Percentiles rank a stretch among this genome's conserved stretches.
phyloP scores from a whole-genome alignment of 768 basidiomycete species.

The Mrakia gelida region DNA sequence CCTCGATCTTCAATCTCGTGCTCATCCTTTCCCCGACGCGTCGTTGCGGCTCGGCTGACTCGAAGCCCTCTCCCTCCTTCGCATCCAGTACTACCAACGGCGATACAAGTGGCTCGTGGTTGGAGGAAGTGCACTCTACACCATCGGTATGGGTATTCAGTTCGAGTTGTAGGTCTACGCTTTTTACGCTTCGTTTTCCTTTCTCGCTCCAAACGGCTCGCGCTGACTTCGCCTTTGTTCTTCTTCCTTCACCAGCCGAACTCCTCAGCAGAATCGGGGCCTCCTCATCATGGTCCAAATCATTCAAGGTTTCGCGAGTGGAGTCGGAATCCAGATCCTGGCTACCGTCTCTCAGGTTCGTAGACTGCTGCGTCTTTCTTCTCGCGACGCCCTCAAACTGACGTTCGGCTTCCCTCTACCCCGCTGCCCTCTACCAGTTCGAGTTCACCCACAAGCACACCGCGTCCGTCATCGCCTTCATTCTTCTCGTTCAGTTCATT shows the following conservation, averaged over 20 bases:
- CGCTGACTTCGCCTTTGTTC: neutral
- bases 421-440: neutral
- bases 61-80: no score
- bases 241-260: neutral
- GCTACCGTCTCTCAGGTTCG: neutral
- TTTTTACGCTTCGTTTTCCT: no score
- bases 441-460: neutral
- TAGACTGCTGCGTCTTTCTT: no score
- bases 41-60: no score
- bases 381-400: no score
- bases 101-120: neutral
- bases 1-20: no score
- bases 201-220: no score
- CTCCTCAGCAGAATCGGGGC: neutral
- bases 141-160: neutral
- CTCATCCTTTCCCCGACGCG: no score
- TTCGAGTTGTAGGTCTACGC: neutral
- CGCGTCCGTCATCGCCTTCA: neutral
- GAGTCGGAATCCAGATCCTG: neutral
- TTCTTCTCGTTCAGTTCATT: neutral
- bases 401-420: no score
- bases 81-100: neutral
- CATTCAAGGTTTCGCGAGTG: neutral
- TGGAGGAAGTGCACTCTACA: neutral
- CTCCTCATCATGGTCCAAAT: neutral